These are phyloP conservation scores for Scheffersomyces lignicola DNA, from an alignment of 1,139 yeast species.

Conservation along the genomic window DNA sequence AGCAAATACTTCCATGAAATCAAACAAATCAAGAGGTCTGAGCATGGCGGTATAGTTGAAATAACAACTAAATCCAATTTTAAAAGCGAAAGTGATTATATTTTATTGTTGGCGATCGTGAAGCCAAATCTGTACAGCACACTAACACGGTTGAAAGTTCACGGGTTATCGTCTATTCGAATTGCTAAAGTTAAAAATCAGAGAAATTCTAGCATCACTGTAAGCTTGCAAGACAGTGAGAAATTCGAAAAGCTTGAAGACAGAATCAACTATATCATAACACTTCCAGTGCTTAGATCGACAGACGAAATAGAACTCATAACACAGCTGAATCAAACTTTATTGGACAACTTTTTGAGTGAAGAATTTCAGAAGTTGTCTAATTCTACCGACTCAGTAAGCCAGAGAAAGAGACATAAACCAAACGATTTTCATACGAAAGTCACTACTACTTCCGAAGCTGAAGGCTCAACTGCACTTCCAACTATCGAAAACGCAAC, in stretches of 20 bases:
- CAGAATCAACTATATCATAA: constrained; percentile 10
- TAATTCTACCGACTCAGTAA: too few species aligned
- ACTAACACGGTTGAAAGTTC: constrained; percentile 19
- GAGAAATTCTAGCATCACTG: constrained; percentile 1
- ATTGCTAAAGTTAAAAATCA: constrained; percentile 14
- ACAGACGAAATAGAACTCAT: constrained; percentile 5
- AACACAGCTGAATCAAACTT: too few species aligned
- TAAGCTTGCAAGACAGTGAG: constrained; percentile 8
- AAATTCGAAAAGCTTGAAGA: constrained; percentile 6
- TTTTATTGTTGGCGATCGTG: constrained; percentile 23
- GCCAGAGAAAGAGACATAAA: too few species aligned
- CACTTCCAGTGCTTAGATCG: constrained; percentile 6
- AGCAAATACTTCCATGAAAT: constrained; percentile 30
- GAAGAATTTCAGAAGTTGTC: too few species aligned
- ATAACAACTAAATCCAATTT: constrained; percentile 3
- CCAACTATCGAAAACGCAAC: constrained; percentile 3
- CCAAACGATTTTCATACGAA: too few species aligned
- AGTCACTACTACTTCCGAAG: too few species aligned
- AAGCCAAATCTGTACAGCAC: constrained; percentile 33
- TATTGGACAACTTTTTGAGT: too few species aligned
- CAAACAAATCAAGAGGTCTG: constrained; percentile 8
- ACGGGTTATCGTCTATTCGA: constrained; percentile 23
- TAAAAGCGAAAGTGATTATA: constrained; percentile 5
- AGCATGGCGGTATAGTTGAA: constrained; percentile 5
- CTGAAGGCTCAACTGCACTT: constrained; percentile 5